phyloP scores from a whole-genome alignment of 2,329 filamentous ascomycete genomes.

The Neofusicoccum laricinum region DNA sequence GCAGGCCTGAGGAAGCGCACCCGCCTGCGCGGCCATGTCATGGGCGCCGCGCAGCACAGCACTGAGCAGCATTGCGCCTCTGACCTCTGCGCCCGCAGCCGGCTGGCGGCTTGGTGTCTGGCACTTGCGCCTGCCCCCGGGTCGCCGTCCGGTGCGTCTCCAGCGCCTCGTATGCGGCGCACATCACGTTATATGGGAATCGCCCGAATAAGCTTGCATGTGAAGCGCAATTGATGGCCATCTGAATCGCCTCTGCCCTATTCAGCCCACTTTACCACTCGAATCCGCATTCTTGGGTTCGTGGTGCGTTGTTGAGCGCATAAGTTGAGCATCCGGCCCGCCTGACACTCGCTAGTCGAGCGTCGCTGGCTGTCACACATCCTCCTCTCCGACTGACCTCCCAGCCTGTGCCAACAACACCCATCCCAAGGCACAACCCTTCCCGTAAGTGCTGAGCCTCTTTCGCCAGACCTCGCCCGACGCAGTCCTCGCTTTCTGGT shows the following conservation, averaged over 20 bases:
- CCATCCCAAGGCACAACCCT: not conserved
- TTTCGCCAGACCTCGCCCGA: slow-evolving; percentile 1
- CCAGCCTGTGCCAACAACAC: slow-evolving; percentile 14
- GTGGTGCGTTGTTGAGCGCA: slow-evolving; percentile 17
- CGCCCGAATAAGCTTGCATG: slow-evolving; percentile 7
- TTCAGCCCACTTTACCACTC: slow-evolving; percentile 10
- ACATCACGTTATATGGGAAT: slow-evolving; percentile 12
- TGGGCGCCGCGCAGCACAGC: slow-evolving; percentile 7
- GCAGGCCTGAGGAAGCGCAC: slow-evolving; percentile 3
- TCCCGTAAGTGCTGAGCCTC: slow-evolving; percentile 1
- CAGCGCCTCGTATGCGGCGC: slow-evolving; percentile 8
- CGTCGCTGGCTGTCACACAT: slow-evolving; percentile 16
- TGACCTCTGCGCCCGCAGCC: slow-evolving; percentile 2
- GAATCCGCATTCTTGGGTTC: slow-evolving; percentile 11
- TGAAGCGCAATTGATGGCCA: slow-evolving; percentile 13
- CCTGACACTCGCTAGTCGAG: slow-evolving; percentile 18
- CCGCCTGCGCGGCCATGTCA: slow-evolving; percentile 1
- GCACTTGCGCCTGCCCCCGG: slow-evolving; percentile 12
- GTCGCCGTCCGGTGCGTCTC: slow-evolving; percentile 8
- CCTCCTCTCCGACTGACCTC: slow-evolving; percentile 17
- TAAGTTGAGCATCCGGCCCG: slow-evolving; percentile 16
- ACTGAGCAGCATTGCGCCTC: slow-evolving; percentile 12
- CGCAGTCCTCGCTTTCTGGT: not conserved
- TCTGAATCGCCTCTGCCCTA: not conserved
- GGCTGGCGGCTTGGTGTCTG: slow-evolving; percentile 8